Base-by-base conservation (phyloP, 2,329 filamentous ascomycete genomes). In the Calonectria multiphialidica region DNA sequence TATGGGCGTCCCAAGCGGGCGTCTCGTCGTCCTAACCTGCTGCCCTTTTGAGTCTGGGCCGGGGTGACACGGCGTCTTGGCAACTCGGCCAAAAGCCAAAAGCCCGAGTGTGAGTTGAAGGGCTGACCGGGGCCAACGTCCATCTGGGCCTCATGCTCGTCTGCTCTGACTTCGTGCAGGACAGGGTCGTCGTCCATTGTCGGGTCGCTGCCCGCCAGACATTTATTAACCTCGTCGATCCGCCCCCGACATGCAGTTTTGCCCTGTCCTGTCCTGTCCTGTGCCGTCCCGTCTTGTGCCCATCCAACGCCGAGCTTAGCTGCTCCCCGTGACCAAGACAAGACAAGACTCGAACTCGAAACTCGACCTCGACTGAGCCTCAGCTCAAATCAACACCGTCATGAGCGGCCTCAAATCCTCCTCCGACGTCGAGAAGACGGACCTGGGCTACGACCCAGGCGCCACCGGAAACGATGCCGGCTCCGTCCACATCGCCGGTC, bases 401-500 rank as follows among this genome's bases (percentile, higher is more conserved):
- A 59, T 75, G 73, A 71, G 62, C 63, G 72, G 68, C 50, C 66
- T 72, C 45, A 55, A 45, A 45, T 64, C 40, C 44, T 49, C 61
- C 47, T 72, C 71, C 49, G 78, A 79, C 74, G 73, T 75, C 70
- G 77, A 79, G 63, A 79, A 79, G 77, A 75, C 72, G 15, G 71
- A 75, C 28, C 21, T 78, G 21, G 77, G 78, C 62, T 76, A 78
- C 61, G 75, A 79, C 72, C 70, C 62, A 16, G 55, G 23, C 12
- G 66, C 73, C 3, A 44, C 70, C 28, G 62, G 45, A 30, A 67
- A 78, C 35, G 66, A 74, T 57, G 40, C 50, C n/a, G 72, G 50
- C 37, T 49, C 67, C 63, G 72, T 82, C 50, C 83, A 84, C 73
- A 85, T 88, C 74, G 84, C 84, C 55, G 87, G 87, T 74, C 80